Conservation (phyloP, 1,284 basidiomycete genomes). For the Tilletia setariae region DNA sequence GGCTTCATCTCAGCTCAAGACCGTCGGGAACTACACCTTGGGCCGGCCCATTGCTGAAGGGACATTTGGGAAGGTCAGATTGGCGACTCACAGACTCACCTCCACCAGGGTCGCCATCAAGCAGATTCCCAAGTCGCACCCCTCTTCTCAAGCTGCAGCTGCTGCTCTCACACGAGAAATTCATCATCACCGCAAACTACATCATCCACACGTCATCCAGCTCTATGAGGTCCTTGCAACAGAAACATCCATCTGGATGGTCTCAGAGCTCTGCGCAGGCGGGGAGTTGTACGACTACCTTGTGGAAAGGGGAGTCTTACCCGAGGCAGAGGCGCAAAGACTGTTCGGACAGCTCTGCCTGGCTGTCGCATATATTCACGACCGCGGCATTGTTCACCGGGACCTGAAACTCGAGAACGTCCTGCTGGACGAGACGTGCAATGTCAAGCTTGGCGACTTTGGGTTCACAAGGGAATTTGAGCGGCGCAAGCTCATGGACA, state of each 20-base stretch:
- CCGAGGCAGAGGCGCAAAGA: conserved; percentile 50
- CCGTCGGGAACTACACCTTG: conserved; percentile 91
- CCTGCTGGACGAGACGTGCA: conserved; percentile 55
- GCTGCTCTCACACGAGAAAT: conserved; percentile 86
- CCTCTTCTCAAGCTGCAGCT: conserved; percentile 38
- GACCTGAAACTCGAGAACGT: conserved; percentile 62
- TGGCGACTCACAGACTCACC: conserved; percentile 86
- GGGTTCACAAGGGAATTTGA: conserved; percentile 95
- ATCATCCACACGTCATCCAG: conserved; percentile 90
- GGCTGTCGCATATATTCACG: conserved; percentile 56
- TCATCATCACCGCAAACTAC: conserved; percentile 92
- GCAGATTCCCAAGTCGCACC: conserved; percentile 85
- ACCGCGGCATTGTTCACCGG: conserved; percentile 56
- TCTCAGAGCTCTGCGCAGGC: conserved; percentile 91
- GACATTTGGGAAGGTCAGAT: conserved; percentile 80
- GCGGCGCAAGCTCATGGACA: conserved; percentile 77
- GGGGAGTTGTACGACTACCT: conserved; percentile 63
- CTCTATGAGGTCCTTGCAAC: conserved; percentile 98
- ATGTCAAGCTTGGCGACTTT: conserved; percentile 75
- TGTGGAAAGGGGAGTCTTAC: conserved; percentile 54
- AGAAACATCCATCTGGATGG: conserved; percentile 90
- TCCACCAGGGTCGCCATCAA: conserved; percentile 73
- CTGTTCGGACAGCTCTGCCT: conserved; percentile 57
- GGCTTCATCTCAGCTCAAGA: conserved; percentile 75
- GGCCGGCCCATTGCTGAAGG: conserved; percentile 96